Conservation (phyloP, 176 grass and related monocot species). For the Zizania latifolia region DNA sequence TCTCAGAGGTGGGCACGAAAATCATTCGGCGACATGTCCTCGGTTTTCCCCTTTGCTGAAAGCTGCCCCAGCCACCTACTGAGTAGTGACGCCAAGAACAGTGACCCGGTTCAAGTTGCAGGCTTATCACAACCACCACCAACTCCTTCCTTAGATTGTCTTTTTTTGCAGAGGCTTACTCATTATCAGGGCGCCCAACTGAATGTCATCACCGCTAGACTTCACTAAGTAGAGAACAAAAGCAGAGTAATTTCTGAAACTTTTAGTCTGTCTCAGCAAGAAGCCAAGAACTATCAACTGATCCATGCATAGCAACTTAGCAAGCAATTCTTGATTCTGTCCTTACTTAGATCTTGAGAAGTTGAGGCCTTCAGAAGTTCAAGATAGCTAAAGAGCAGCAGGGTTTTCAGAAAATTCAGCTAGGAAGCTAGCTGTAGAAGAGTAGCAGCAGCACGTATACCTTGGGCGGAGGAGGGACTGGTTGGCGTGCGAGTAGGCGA, state of each 20-base stretch:
- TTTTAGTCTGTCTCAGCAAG: not conserved
- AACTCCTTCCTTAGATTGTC: not conserved
- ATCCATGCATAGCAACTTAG: not conserved
- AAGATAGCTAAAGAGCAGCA: not conserved
- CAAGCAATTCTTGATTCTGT: not conserved
- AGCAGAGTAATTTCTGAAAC: not conserved
- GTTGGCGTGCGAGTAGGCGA: constrained; percentile 80
- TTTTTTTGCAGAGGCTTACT: not conserved
- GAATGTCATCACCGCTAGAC: not conserved
- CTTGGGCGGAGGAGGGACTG: constrained; percentile 65
- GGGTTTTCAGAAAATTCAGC: not conserved
- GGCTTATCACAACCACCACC: not conserved
- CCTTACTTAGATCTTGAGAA: not conserved
- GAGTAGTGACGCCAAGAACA: not conserved
- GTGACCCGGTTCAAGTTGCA: not conserved
- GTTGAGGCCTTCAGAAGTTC: not conserved
- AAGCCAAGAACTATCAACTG: not conserved
- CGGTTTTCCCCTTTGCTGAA: not conserved
- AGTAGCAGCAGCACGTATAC: constrained; percentile 20
- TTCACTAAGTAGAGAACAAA: not conserved
- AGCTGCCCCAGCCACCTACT: not conserved
- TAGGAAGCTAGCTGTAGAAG: too few species aligned
- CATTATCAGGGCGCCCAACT: not conserved
- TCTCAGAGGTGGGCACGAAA: not conserved
- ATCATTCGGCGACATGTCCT: not conserved